Conservation (phyloP, 441 rosid species). For the Capsella rubella region DNA sequence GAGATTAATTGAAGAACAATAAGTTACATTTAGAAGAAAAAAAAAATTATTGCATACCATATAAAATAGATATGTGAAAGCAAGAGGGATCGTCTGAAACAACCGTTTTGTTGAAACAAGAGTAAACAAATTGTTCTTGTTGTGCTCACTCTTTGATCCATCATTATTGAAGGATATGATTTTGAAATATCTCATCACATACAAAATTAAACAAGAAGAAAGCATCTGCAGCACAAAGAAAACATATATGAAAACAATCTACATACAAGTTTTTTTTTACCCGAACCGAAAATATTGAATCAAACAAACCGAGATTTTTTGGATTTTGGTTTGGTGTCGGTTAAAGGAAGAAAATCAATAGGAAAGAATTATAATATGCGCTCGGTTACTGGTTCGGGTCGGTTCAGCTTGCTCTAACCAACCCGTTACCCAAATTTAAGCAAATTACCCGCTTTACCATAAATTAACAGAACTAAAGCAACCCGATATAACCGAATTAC, state of each 20-base stretch:
- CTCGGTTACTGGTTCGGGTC: too few relatives aligned
- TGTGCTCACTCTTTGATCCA: slow-evolving; percentile 11
- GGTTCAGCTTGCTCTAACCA: too few relatives aligned
- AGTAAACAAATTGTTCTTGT: slow-evolving; percentile 6
- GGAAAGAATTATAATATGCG: too few relatives aligned
- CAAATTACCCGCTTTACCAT: too few relatives aligned
- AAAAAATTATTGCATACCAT: slow-evolving; percentile 22
- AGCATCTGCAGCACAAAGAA: slow-evolving; percentile 23
- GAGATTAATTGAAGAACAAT: neutral
- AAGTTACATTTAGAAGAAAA: neutral
- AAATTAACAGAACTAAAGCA: too few relatives aligned
- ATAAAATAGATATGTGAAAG: slow-evolving; percentile 38
- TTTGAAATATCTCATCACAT: slow-evolving; percentile 34
- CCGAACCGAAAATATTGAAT: too few relatives aligned
- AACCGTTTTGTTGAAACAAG: slow-evolving; percentile 28
- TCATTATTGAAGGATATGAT: slow-evolving; percentile 24
- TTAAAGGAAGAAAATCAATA: too few relatives aligned
- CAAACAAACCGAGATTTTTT: too few relatives aligned
- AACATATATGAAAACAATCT: neutral
- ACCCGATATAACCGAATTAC: too few relatives aligned
- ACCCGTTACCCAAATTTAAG: too few relatives aligned
- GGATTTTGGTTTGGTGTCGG: too few relatives aligned
- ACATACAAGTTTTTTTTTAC: neutral
- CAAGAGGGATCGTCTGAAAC: slow-evolving; percentile 36
- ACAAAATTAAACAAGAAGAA: slow-evolving; percentile 33